Percentiles rank a stretch among this genome's conserved stretches.
These are phyloP conservation scores for Ceratocystis variospora DNA, from an alignment of 2,329 filamentous ascomycete genomes.

Conservation along the genomic window DNA sequence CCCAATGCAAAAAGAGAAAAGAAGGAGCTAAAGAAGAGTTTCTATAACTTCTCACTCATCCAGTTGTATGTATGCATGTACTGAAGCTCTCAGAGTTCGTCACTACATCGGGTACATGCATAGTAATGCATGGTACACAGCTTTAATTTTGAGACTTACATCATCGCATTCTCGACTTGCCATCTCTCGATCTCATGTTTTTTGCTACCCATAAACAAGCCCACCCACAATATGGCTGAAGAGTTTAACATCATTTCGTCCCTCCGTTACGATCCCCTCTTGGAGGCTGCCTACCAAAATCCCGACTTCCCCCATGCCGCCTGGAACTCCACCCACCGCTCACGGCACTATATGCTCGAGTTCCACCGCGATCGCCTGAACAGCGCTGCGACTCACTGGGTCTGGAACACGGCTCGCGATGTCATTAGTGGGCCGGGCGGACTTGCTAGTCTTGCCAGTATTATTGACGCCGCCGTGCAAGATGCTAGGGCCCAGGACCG, in stretches of 20 bases:
- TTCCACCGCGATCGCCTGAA: conserved; percentile 68
- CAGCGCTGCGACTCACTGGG: conserved; percentile 44
- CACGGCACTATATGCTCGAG: conserved; percentile 64
- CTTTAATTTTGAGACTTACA: background rate
- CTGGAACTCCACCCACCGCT: conserved; percentile 39
- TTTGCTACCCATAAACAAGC: background rate
- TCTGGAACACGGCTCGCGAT: conserved; percentile 36
- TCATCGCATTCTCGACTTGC: background rate
- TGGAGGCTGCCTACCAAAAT: conserved; percentile 34
- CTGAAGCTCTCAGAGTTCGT: background rate
- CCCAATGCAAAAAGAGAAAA: too few relatives aligned
- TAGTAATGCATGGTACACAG: background rate
- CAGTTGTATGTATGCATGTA: background rate
- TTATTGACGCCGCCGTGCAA: conserved; percentile 24
- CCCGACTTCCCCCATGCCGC: conserved; percentile 30
- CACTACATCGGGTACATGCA: background rate
- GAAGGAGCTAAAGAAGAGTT: too few relatives aligned
- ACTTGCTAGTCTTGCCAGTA: conserved; percentile 30
- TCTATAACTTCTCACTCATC: too few relatives aligned
- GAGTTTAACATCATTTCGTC: conserved; percentile 55
- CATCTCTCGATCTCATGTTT: background rate
- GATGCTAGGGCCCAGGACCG: background rate
- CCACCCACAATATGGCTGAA: conserved; percentile 25
- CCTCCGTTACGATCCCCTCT: conserved; percentile 52
- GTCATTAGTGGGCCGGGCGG: conserved; percentile 34